Evolutionary conservation across 2,329 filamentous ascomycete species (phyloP), one percentile per base, ranked within the genome.

Genomic region (Hyphodiscus sp.): DNA sequence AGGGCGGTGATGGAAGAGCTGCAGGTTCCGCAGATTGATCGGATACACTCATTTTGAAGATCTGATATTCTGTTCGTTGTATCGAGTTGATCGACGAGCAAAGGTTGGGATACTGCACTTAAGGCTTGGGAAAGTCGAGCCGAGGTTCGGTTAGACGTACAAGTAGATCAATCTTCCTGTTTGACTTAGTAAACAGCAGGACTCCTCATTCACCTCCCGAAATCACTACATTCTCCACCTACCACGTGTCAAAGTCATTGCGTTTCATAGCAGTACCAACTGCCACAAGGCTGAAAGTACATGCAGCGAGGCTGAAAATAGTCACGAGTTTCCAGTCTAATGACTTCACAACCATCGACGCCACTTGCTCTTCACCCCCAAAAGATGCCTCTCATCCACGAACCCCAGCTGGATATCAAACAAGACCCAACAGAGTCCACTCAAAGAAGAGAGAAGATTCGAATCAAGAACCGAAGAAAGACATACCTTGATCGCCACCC

Each of bases 1-100:
- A 82, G 10, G 78, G 78, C 16, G 76, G 75, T 2, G 63, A 68
- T 23, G 69, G 70, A 15, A 67, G 63, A 41, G 49, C 29, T 42
- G 59, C 2, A 1, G 10, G 38, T 11, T 49, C 47, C 44, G 45
- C 18, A 41, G 9, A 23, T 23, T 23, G 38, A 20, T 41, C 30
- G 19, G 54, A 20, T 19, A 43, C 38, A 52, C 52, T 49, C 63
- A 62, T 61, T 33, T 52, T 57, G 44, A 47, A 45, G 18, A 13
- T 33, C 1, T 47, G 30, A 47, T 29, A 16, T 18, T 16, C n/a
- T 16, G n/a, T 10, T 29, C 13, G 2, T 29, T 29, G 10, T n/a
- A 3, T 50, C n/a, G 19, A 30, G 20, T 30, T 38, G n/a, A 23
- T 44, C 6, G 42, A 20, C 42, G 23, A 23, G 23, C 20, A 23